Conservation (phyloP, 1,284 basidiomycete genomes). For the Sanguinoderma infundibulare region DNA sequence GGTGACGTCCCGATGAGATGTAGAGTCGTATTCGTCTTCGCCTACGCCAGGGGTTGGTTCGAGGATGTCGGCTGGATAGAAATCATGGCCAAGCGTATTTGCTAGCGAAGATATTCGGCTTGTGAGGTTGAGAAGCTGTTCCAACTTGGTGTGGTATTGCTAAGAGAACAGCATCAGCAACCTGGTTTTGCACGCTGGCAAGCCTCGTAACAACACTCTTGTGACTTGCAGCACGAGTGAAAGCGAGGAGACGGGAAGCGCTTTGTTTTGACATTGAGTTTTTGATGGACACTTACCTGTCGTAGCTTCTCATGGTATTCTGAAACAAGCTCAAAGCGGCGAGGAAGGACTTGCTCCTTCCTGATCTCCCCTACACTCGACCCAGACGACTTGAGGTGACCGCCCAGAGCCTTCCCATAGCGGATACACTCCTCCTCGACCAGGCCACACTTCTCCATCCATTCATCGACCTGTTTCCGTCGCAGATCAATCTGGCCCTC, state of each 20-base stretch:
- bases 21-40: constrained; percentile 45
- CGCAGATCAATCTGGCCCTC: constrained; percentile 70
- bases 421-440: constrained; percentile 67
- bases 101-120: constrained; percentile 63
- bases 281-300: constrained; percentile 53
- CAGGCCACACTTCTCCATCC: constrained; percentile 65
- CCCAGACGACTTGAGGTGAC: constrained; percentile 66
- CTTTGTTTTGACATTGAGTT: not conserved
- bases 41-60: constrained; percentile 48
- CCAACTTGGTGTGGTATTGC: constrained; percentile 80
- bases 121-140: constrained; percentile 70
- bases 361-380: constrained; percentile 63
- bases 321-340: constrained; percentile 64
- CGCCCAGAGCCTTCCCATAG: constrained; percentile 71
- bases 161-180: constrained; percentile 29
- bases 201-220: too few relatives aligned
- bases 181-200: not conserved
- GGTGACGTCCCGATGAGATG: constrained; percentile 66
- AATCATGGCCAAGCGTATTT: constrained; percentile 64
- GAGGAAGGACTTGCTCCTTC: constrained; percentile 64
- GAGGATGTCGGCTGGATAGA: constrained; percentile 61
- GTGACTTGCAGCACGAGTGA: not conserved
- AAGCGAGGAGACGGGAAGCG: too few relatives aligned
- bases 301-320: constrained; percentile 75
- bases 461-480: constrained; percentile 70